phyloP scores from a whole-genome alignment of 306 rosid species.

The Prunus salicina region DNA sequence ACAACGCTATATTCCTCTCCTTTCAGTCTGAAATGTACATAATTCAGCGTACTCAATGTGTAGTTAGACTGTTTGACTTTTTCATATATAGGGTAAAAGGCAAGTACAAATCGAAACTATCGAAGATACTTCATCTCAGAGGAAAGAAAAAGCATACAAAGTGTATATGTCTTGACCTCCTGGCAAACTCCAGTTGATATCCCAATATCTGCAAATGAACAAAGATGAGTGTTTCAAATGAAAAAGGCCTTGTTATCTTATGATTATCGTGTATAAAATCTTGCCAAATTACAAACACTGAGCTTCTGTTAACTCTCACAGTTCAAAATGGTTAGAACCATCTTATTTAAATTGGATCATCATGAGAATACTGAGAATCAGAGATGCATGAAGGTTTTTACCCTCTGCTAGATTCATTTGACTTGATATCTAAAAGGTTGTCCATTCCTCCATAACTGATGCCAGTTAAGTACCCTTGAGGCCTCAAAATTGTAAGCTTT shows the following conservation, averaged over 20 bases:
- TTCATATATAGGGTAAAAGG: background rate
- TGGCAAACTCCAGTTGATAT: conserved; percentile 44
- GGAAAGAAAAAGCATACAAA: conserved; percentile 14
- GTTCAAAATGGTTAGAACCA: too few relatives aligned
- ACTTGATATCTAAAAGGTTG: conserved; percentile 34
- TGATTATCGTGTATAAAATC: background rate
- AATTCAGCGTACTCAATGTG: background rate
- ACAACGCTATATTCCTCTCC: conserved; percentile 40
- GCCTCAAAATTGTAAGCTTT: conserved; percentile 31
- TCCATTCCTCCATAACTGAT: conserved; percentile 40
- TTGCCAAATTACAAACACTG: background rate
- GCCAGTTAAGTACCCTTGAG: conserved; percentile 32
- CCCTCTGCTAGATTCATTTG: conserved; percentile 35
- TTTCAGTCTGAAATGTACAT: conserved; percentile 23
- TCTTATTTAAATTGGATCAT: too few relatives aligned
- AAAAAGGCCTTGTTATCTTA: background rate
- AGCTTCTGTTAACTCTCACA: too few relatives aligned
- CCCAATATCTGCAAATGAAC: conserved; percentile 42
- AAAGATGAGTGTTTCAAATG: background rate
- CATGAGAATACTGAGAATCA: background rate
- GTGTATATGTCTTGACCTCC: conserved; percentile 42
- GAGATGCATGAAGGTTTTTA: background rate
- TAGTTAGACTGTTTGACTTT: background rate
- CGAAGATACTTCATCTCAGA: background rate
- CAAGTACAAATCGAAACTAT: background rate